Base-by-base conservation (phyloP, 495 filamentous ascomycete species). In the Aspergillus haitiensis region DNA sequence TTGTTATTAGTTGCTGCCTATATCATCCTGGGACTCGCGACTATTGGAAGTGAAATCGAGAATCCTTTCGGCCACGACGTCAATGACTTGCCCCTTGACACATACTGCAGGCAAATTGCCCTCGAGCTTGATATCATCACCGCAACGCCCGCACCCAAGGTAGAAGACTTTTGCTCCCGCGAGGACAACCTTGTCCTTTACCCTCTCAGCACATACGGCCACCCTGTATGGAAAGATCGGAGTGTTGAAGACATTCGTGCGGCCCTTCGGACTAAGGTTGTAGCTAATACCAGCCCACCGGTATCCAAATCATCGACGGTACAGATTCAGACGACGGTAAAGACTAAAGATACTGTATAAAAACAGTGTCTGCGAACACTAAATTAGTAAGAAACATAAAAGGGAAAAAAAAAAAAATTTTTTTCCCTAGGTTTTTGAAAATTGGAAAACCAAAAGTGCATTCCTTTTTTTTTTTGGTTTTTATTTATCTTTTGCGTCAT, bases 51-150 rank as follows among this genome's bases (percentile, higher is more conserved):
- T 63, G 90, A 95, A 73, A 88, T 96, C 63, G 91, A 96, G 70
- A 91, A 95, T 69, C 92, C 91, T 7, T 95, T 96, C 72, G 91
- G 92, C 31, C 75, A 85, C 52, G 92, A 95, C 69, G 90, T 92
- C 60, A 95, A 95, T 67, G 92, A 96, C 69, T 78, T 96, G 12
- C 88, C 89, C 8, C 81, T 95, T 0, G 89, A 92, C 69, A 75
- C 76, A 0, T 95, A 87, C 78, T 93, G 90, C 70, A 78, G 84
- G 8, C 84, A 88, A 64, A 76, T 96, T 47, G 80, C 82, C 4
- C 59, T 78, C 9, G 91, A 96, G 60, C 76, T 96, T 65, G 88
- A 92, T 64, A 81, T 88, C 16, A 84, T 96, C 59, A 84, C 84
- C 7, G 78, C 81, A 37, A 78, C 70, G 2, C 80, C 82, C 13